phyloP scores from a whole-genome alignment of 1,139 yeast species.

The Candida pseudocylindracea region DNA sequence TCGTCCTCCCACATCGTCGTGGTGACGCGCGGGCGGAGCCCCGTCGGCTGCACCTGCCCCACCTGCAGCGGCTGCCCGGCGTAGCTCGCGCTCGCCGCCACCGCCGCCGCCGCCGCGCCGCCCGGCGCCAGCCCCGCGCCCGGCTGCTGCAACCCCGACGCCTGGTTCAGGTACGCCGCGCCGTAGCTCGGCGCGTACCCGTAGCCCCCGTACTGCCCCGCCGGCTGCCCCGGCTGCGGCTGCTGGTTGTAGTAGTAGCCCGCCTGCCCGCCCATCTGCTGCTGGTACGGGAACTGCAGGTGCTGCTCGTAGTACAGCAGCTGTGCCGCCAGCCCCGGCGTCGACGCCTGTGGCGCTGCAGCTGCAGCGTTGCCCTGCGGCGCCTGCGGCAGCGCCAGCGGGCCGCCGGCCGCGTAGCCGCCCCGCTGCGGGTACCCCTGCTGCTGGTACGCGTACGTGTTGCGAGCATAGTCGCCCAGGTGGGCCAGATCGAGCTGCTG shows the following conservation, averaged over 20 bases:
- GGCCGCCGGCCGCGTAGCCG: too few relatives aligned
- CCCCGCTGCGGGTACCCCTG: too few relatives aligned
- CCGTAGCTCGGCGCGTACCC: slow-evolving; percentile 1
- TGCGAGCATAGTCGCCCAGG: too few relatives aligned
- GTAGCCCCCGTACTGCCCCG: slow-evolving; percentile 1
- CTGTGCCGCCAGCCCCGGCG: too few relatives aligned
- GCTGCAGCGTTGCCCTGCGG: too few relatives aligned
- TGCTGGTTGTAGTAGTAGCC: slow-evolving; percentile 6
- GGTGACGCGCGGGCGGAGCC: slow-evolving; percentile 64
- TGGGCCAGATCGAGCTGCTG: too few relatives aligned
- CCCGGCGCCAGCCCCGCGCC: slow-evolving; percentile 1
- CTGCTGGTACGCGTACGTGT: too few relatives aligned
- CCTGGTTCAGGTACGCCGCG: neutral
- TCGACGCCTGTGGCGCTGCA: too few relatives aligned
- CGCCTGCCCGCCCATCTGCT: slow-evolving; percentile 3
- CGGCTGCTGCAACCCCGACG: slow-evolving; percentile 2
- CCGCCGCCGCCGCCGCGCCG: slow-evolving; percentile 4
- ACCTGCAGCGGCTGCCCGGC: slow-evolving; percentile 10
- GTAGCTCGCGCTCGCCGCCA: slow-evolving; percentile 4
- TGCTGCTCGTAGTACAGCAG: slow-evolving; percentile 3
- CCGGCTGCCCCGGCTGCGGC: slow-evolving; percentile 4
- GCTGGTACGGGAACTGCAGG: slow-evolving; percentile 4
- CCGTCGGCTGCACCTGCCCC: slow-evolving; percentile 27
- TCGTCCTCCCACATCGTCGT: slow-evolving; percentile 98
- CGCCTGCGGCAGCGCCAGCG: too few relatives aligned